Evolutionary conservation across 495 filamentous ascomycete species (phyloP), one percentile per base, ranked within the genome.

Genomic region (Penicillium argentinense): DNA sequence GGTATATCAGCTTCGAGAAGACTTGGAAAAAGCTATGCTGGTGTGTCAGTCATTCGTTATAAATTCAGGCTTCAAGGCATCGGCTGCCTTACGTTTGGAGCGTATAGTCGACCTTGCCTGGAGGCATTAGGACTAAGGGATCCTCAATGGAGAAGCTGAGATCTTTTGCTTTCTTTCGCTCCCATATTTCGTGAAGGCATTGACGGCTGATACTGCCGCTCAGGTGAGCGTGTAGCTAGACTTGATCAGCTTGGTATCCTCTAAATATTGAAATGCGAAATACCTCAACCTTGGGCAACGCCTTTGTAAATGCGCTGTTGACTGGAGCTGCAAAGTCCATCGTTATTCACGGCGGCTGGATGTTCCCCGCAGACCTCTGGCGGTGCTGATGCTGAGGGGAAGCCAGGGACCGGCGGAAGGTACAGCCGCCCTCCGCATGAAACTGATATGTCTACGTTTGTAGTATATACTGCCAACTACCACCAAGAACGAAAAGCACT

Each of bases 141-240:
- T 91, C 87, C 39, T 85, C 75, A 1, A 91, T 66, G 3, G 47
- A 17, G 28, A 77, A 63, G 12, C 66, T 49, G 0, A 79, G 78
- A 26, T 81, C 57, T 8, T 47, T 40, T 6, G 64, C 65, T 38
- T 78, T 81, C 63, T 83, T 86, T 36, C 62, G 57, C 28, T 65
- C 39, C 86, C 88, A 95, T 54, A 93, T 79, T 29, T 88, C 79
- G 57, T 92, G 86, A 1, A 93, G 79, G 42, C 79, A 85, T 68
- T 84, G 63, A 11, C 81, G 80, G 60, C 81, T 86, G 66, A 93
- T 91, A 62, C 85, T 89, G 34, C 89, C 88, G 32, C 80, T 86
- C 24, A 95, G 78, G 65, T 93, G 89, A 47, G 89, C 89, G 53
- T 95, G 89, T 13, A 95, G 76, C 84, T 92, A 57, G 13, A 45